Percentiles rank a stretch among this genome's conserved stretches.
Conservation (phyloP, 2,329 filamentous ascomycete species). For the Nothopassalora personata region DNA sequence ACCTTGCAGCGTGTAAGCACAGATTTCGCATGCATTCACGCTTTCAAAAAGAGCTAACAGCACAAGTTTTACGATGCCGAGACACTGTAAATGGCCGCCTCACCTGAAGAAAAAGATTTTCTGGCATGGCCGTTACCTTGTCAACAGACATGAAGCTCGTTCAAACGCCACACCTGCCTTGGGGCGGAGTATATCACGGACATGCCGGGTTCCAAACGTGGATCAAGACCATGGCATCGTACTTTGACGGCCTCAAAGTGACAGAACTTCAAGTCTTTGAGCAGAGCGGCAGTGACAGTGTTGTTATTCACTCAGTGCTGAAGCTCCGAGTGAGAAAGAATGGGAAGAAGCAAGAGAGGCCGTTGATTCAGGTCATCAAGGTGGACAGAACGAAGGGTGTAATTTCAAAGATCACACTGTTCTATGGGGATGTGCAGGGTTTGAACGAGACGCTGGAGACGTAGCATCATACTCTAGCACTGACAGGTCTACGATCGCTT, state of each 20-base stretch:
- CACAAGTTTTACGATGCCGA: slow-evolving; percentile 34
- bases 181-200: slow-evolving; percentile 31
- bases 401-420: slow-evolving; percentile 32
- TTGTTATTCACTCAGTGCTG: slow-evolving; percentile 28
- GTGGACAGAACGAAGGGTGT: slow-evolving; percentile 32
- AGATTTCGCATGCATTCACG: background rate
- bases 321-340: slow-evolving; percentile 31
- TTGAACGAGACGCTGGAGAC: slow-evolving; percentile 14
- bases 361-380: slow-evolving; percentile 30
- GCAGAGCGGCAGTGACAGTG: slow-evolving; percentile 21
- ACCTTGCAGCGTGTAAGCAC: background rate
- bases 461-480: background rate
- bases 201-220: slow-evolving; percentile 32
- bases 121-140: slow-evolving; percentile 28
- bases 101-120: slow-evolving; percentile 31
- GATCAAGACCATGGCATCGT: slow-evolving; percentile 29
- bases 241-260: slow-evolving; percentile 29
- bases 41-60: background rate
- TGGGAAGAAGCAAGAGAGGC: slow-evolving; percentile 28
- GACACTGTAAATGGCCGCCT: slow-evolving; percentile 31
- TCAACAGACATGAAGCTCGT: slow-evolving; percentile 26
- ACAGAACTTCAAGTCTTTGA: slow-evolving; percentile 33
- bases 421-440: slow-evolving; percentile 35
- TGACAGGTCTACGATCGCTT: no score
- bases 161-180: slow-evolving; percentile 35